A percentile compares a stretch with the other conserved stretches of the same genome.
Evolutionary conservation across 202 grass and related monocot species (phyloP).

Genomic region (Brachypodium distachyon): DNA sequence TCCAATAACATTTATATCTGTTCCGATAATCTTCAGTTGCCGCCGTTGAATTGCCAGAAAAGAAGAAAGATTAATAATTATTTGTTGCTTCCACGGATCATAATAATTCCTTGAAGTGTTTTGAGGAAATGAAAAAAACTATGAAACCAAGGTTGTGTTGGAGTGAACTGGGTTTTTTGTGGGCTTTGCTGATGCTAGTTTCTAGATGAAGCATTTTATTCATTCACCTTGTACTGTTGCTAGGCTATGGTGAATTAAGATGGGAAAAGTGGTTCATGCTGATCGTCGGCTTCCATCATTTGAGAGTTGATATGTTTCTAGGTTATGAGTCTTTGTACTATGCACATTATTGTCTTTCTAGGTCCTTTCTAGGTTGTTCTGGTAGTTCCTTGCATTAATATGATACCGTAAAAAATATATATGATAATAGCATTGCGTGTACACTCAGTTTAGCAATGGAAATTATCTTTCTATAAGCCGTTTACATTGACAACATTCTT

Average conservation of each 20-base stretch:
- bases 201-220: conserved; percentile 2
- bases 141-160: not conserved
- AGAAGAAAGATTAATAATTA: not conserved
- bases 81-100: not conserved
- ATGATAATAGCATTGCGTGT: not conserved
- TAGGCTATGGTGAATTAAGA: not conserved
- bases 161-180: not conserved
- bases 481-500: conserved; percentile 10
- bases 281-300: not conserved
- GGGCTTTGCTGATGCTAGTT: not conserved
- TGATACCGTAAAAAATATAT: no score
- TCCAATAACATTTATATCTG: conserved; percentile 9
- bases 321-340: not conserved
- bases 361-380: not conserved
- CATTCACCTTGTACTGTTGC: not conserved
- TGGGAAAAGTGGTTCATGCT: not conserved
- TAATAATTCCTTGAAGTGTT: not conserved
- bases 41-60: conserved; percentile 1
- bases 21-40: not conserved
- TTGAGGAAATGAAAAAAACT: not conserved
- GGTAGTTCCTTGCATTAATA: conserved; percentile 6
- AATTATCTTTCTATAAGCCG: not conserved
- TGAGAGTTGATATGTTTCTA: conserved; percentile 4
- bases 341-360: not conserved
- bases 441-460: not conserved